Evolutionary conservation across 148 eudicot species (phyloP), one percentile per base, ranked within the genome.

Genomic region (Spergularia marina): DNA sequence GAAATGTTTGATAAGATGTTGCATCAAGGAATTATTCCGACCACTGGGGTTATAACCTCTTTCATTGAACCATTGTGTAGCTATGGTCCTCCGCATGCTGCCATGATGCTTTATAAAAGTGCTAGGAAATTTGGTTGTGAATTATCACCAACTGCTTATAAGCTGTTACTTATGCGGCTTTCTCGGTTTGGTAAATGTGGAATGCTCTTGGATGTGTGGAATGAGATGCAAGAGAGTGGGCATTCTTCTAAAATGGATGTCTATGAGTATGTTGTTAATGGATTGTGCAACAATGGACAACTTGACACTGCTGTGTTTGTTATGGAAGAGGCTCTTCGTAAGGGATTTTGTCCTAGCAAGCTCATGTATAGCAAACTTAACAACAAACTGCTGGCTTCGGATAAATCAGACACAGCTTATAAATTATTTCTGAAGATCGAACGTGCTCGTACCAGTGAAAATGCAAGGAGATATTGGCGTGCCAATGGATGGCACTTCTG

Each of bases 71-170:
- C 91, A 56, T 73, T 95, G 66, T 95, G 99, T 82, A 81, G 82
- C 55, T 92, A 83, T 83, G 99, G 99, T 34, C 99, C 99, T 0
- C 97, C 99, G 10, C 90, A 95, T 77, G 99, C 97, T 71, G 94
- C 96, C 61, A 77, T 95, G 87, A 82, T 85, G 88, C 85, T 95
- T 34, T 91, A 92, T 62, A 84, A 80, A 73, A 88, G 86, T 79
- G 96, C 99, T 14, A 88, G 81, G 76, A 85, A 89, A 74, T 78
- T 69, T 56, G 92, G 94, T 21, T 87, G 96, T 80, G 75, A 21
- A 55, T 57, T 92, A 75, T 90, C 99, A 34, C n/a, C 83, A 56
- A 86, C 57, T 66, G 92, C 94, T 12, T 95, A 90, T 79, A 95
- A 92, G 83, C 69, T 89, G 69, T 79, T 95, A 84, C 84, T 95